Percentiles rank a stretch among this genome's conserved stretches.
Conservation (phyloP, 768 basidiomycete species). For the Pleurotus pulmonarius region DNA sequence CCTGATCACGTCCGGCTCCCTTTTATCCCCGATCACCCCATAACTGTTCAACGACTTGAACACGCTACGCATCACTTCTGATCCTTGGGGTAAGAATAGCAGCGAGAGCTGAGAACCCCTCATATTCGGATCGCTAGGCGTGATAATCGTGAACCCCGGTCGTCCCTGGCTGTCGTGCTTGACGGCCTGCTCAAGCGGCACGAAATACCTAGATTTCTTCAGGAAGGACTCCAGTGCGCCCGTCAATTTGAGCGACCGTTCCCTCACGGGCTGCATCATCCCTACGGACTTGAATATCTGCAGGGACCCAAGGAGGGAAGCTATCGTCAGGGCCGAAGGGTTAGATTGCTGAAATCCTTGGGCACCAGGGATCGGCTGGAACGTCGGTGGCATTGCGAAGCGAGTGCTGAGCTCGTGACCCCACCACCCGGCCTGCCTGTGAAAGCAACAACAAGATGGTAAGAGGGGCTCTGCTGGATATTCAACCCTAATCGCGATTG, state of each 20-base stretch:
- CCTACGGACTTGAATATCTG: conserved; percentile 77
- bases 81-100: conserved; percentile 61
- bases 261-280: conserved; percentile 65
- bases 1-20: conserved; percentile 89
- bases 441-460: conserved; percentile 13
- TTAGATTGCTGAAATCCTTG: conserved; percentile 97
- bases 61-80: conserved; percentile 68
- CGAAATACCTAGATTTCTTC: conserved; percentile 57
- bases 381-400: conserved; percentile 84
- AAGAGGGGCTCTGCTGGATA: background rate
- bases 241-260: conserved; percentile 71
- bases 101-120: conserved; percentile 90
- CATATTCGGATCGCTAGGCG: conserved; percentile 60
- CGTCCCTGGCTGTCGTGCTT: conserved; percentile 21
- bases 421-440: conserved; percentile 96
- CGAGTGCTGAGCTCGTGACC: conserved; percentile 86
- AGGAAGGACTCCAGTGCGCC: conserved; percentile 65
- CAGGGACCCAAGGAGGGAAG: conserved; percentile 80
- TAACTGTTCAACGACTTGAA: conserved; percentile 52
- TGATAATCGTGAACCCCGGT: conserved; percentile 86
- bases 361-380: conserved; percentile 84
- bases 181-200: conserved; percentile 34
- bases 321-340: conserved; percentile 77
- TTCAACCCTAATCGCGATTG: too few species aligned
- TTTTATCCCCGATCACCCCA: conserved; percentile 91